Conservation (phyloP, 1,284 basidiomycete species). For the Pascua sp. region DNA sequence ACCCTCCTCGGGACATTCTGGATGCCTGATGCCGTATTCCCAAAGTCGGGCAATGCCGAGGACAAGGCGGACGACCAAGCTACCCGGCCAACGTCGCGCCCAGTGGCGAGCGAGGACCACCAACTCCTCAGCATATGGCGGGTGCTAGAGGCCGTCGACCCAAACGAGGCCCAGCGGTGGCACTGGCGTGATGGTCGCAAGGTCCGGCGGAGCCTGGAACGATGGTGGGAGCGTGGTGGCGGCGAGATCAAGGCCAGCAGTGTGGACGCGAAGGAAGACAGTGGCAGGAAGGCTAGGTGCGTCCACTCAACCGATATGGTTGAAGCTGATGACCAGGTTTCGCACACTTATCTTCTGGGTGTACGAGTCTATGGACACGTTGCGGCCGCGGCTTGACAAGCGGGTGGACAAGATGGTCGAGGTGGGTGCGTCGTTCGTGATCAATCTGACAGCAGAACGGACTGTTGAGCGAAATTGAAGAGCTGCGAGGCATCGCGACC, state of each 20-base stretch:
- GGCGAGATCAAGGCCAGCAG: constrained; percentile 56
- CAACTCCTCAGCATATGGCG: constrained; percentile 62
- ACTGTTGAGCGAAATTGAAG: constrained; percentile 73
- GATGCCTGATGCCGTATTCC: constrained; percentile 31
- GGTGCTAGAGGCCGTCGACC: constrained; percentile 70
- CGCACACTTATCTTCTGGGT: constrained; percentile 88
- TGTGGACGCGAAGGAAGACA: constrained; percentile 37
- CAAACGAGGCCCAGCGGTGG: constrained; percentile 75
- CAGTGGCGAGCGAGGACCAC: constrained; percentile 54
- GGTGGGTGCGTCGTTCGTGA: constrained; percentile 51
- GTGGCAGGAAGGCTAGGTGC: constrained; percentile 17
- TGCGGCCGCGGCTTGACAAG: constrained; percentile 68
- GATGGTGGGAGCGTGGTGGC: constrained; percentile 70
- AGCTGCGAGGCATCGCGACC: constrained; percentile 50
- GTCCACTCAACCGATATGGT: not conserved
- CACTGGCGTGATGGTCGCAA: constrained; percentile 94
- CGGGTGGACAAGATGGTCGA: constrained; percentile 88
- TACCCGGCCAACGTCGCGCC: constrained; percentile 20
- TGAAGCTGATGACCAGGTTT: constrained; percentile 56
- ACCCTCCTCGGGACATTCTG: constrained; percentile 43
- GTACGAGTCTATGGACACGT: constrained; percentile 65
- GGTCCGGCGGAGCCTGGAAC: constrained; percentile 72
- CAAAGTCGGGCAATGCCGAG: constrained; percentile 6
- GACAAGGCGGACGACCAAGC: constrained; percentile 26
- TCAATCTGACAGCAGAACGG: constrained; percentile 59